These are phyloP conservation scores for Pterocarpus santalinus DNA, from an alignment of 306 rosid genomes.

Conservation along the genomic window DNA sequence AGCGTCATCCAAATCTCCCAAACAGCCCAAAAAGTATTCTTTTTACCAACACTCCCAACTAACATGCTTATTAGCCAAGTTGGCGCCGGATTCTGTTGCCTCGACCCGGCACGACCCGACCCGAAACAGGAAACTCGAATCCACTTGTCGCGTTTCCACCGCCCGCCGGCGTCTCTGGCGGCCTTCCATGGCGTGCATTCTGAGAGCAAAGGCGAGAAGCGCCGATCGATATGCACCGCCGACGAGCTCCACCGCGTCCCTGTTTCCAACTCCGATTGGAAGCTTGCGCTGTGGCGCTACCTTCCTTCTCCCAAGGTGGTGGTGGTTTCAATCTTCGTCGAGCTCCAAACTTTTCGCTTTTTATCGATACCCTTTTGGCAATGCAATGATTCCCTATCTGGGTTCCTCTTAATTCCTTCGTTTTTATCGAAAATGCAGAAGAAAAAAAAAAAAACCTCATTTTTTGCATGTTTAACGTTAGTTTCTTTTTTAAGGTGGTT, in stretches of 20 bases:
- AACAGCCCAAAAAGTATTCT: neutral
- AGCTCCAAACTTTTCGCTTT: conserved; percentile 6
- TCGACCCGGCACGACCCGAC: conserved; percentile 48
- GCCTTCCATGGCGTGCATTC: conserved; percentile 36
- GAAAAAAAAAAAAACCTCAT: neutral
- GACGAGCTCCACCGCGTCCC: conserved; percentile 83
- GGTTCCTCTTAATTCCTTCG: conserved; percentile 20
- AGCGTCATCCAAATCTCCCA: neutral
- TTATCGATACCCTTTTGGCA: conserved; percentile 34
- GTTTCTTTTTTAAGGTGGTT: conserved; percentile 9
- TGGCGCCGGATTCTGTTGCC: conserved; percentile 31
- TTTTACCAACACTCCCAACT: neutral
- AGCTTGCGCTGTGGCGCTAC: conserved; percentile 96
- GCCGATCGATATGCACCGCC: conserved; percentile 71
- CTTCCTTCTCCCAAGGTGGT: conserved; percentile 73
- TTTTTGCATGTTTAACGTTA: conserved; percentile 1
- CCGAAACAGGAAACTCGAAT: conserved; percentile 50
- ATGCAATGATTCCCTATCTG: conserved; percentile 36
- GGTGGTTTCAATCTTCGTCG: conserved; percentile 7
- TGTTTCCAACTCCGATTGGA: conserved; percentile 84
- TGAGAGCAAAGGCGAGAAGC: conserved; percentile 46
- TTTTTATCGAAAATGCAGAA: conserved; percentile 20
- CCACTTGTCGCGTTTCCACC: neutral
- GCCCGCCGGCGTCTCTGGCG: neutral
- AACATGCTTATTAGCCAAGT: conserved; percentile 49